phyloP scores from a whole-genome alignment of 2,329 filamentous ascomycete species.

The Fusarium sp. region DNA sequence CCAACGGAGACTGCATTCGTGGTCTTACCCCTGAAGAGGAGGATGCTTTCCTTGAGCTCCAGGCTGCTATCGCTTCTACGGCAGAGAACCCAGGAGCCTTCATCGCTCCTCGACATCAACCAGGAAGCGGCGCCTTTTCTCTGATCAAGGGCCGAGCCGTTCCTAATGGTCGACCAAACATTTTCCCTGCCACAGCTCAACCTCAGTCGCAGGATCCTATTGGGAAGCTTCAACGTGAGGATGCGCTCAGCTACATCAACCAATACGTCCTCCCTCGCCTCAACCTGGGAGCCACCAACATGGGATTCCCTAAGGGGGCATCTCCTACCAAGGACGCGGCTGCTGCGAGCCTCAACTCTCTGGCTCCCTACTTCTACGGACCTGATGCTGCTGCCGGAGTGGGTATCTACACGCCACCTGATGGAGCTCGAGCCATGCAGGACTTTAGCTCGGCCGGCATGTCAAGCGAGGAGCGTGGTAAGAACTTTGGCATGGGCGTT shows the following conservation, averaged over 20 bases:
- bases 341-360: conserved; percentile 60
- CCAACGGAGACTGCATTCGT: conserved; percentile 77
- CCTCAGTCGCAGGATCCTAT: conserved; percentile 64
- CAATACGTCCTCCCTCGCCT: conserved; percentile 70
- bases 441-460: conserved; percentile 46
- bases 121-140: conserved; percentile 63
- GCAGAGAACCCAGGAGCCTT: conserved; percentile 64
- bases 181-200: conserved; percentile 61
- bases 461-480: conserved; percentile 44
- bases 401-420: conserved; percentile 53
- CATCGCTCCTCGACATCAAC: conserved; percentile 62
- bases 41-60: conserved; percentile 72
- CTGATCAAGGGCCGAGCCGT: conserved; percentile 70
- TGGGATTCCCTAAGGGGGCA: conserved; percentile 51
- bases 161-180: conserved; percentile 68
- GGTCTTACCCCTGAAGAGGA: conserved; percentile 74
- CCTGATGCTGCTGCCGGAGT: conserved; percentile 56
- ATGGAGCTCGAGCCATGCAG: conserved; percentile 48
- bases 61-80: conserved; percentile 62
- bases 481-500: conserved; percentile 44
- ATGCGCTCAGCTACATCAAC: conserved; percentile 72
- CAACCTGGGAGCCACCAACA: conserved; percentile 60
- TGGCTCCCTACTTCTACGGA: conserved; percentile 65
- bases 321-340: conserved; percentile 55
- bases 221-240: conserved; percentile 70